A percentile compares a stretch with the other conserved stretches of the same genome.
These are phyloP conservation scores for Prunus kanzakura DNA, from an alignment of 306 rosid genomes.

Conservation along the genomic window DNA sequence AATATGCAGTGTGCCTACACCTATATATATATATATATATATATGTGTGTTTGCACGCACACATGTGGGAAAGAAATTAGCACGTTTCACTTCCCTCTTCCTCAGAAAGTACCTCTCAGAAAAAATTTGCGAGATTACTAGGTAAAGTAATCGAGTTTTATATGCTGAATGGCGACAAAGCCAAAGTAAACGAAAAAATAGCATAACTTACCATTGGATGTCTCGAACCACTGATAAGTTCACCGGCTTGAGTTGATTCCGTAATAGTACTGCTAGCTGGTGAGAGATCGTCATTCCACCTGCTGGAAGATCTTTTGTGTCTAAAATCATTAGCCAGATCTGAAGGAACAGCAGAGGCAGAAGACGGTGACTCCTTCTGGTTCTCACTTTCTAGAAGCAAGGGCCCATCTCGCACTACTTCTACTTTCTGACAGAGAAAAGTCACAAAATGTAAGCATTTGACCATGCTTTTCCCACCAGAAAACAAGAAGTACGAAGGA, in stretches of 20 bases:
- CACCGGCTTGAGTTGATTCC: conserved; percentile 86
- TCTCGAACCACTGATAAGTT: conserved; percentile 68
- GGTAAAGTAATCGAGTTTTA: not conserved
- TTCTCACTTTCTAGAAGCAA: conserved; percentile 55
- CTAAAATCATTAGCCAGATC: conserved; percentile 56
- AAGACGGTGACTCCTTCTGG: conserved; percentile 52
- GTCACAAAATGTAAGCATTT: conserved; percentile 4
- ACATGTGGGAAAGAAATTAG: not conserved
- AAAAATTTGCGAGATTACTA: not conserved
- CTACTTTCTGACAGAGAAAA: conserved; percentile 49
- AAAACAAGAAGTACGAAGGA: not conserved
- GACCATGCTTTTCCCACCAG: conserved; percentile 9
- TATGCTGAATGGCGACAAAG: conserved; percentile 13
- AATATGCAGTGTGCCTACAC: not conserved
- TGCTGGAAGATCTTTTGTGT: conserved; percentile 81
- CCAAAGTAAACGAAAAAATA: conserved; percentile 9
- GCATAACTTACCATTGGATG: conserved; percentile 32
- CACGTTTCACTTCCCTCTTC: not conserved
- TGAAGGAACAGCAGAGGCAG: conserved; percentile 36
- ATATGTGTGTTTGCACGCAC: not conserved
- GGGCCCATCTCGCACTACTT: conserved; percentile 54
- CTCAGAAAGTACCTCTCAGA: not conserved
- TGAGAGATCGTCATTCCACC: conserved; percentile 83
- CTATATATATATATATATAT: too few species aligned
- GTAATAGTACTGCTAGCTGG: conserved; percentile 69